Percentiles rank a stretch among this genome's conserved stretches.
These are phyloP conservation scores for Quercus suber DNA, from an alignment of 306 rosid genomes.

Conservation along the genomic window DNA sequence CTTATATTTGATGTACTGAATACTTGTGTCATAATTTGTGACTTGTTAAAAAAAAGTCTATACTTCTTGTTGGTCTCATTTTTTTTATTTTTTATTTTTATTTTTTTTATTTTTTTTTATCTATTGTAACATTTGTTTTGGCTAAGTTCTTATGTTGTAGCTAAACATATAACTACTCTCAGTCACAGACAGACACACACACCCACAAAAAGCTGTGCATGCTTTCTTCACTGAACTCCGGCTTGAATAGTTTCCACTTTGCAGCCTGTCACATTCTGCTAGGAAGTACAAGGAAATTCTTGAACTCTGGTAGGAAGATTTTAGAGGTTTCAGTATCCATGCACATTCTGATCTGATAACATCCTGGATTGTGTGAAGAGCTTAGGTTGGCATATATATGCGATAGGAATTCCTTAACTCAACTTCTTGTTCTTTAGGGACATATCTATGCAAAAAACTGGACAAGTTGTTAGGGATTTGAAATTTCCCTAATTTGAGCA, in stretches of 20 bases:
- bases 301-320: neutral
- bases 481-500: neutral
- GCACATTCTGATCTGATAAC: neutral
- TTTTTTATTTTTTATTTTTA: neutral
- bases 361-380: neutral
- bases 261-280: neutral
- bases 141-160: neutral
- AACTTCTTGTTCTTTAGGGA: neutral
- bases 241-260: neutral
- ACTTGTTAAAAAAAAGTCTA: too few relatives aligned
- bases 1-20: neutral
- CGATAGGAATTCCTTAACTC: neutral
- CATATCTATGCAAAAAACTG: neutral
- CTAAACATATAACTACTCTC: neutral
- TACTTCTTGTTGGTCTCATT: neutral
- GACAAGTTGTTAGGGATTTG: neutral
- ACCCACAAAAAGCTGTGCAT: neutral
- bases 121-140: neutral
- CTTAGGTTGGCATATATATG: neutral
- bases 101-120: too few relatives aligned
- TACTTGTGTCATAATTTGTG: too few relatives aligned
- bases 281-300: neutral
- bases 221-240: too few relatives aligned
- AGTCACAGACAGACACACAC: neutral
- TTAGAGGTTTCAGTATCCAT: neutral